A percentile compares a stretch with the other conserved stretches of the same genome.
Conservation (phyloP, 2,329 filamentous ascomycete species). For the Sclerotinia trifoliorum region DNA sequence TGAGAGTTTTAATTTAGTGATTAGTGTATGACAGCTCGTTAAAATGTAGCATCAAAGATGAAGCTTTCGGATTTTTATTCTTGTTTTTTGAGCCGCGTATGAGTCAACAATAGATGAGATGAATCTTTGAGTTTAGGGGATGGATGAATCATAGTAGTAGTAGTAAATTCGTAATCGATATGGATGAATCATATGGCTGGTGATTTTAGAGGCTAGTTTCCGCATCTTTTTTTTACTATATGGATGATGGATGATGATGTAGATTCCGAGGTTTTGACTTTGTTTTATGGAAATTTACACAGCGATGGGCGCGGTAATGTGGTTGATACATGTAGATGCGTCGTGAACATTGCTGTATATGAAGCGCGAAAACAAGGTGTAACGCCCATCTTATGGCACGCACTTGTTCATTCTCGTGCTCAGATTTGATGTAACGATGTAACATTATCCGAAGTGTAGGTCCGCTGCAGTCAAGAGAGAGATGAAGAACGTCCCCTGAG, state of each 20-base stretch:
- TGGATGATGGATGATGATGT: background rate
- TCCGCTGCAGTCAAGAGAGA: background rate
- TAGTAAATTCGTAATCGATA: too few relatives aligned
- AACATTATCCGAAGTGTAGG: background rate
- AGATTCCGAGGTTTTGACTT: background rate
- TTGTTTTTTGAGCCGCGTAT: background rate
- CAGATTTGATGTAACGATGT: background rate
- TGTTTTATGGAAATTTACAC: background rate
- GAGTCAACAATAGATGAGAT: background rate
- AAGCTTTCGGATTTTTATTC: background rate
- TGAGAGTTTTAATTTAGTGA: background rate
- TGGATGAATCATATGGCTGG: background rate
- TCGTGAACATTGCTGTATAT: background rate
- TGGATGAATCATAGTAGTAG: too few relatives aligned
- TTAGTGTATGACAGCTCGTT: background rate
- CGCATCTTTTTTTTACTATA: background rate
- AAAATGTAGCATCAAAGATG: background rate
- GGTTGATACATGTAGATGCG: background rate
- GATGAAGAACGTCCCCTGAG: constrained; percentile 6
- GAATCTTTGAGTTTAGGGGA: background rate
- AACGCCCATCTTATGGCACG: background rate
- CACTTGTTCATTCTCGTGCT: background rate
- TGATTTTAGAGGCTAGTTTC: background rate
- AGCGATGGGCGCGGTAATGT: background rate
- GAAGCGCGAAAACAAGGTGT: background rate